Evolutionary conservation across 2,329 filamentous ascomycete species (phyloP).

Genomic region (Thelonectria discophora): DNA sequence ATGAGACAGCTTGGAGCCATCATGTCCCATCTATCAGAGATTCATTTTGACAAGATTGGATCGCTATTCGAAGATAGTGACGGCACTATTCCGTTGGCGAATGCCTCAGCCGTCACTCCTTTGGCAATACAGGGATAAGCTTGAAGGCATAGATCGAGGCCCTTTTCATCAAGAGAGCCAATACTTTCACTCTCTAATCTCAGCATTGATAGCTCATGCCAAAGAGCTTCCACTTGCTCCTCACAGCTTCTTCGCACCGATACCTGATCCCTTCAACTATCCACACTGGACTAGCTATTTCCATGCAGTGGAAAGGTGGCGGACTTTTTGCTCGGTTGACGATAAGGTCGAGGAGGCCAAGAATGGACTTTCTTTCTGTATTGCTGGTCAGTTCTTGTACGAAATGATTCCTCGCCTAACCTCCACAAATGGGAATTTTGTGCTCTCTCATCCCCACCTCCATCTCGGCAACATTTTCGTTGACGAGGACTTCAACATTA

Average conservation of each 20-base stretch:
- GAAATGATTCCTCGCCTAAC: conserved; percentile 40
- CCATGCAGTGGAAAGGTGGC: conserved; percentile 13
- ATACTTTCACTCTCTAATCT: conserved; percentile 40
- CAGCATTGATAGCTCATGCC: conserved; percentile 35
- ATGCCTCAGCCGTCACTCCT: conserved; percentile 35
- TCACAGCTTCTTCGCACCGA: conserved; percentile 42
- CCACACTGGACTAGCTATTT: conserved; percentile 28
- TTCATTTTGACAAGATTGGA: conserved; percentile 37
- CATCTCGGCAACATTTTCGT: conserved; percentile 40
- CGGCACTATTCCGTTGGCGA: conserved; percentile 33
- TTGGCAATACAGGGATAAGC: conserved; percentile 37
- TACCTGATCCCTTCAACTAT: conserved; percentile 39
- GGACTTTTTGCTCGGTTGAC: conserved; percentile 22
- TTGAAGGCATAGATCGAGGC: conserved; percentile 38
- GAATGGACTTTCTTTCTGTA: conserved; percentile 38
- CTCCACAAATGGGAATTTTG: conserved; percentile 6
- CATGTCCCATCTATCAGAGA: conserved; percentile 25
- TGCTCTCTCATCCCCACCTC: conserved; percentile 38
- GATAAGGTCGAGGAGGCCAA: conserved; percentile 31
- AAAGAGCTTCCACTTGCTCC: conserved; percentile 40
- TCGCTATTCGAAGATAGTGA: conserved; percentile 31
- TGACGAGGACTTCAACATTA: conserved; percentile 38
- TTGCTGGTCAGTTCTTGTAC: conserved; percentile 34
- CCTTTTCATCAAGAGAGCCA: conserved; percentile 38
- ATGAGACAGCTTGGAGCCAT: conserved; percentile 35